A percentile compares a stretch with the other conserved stretches of the same genome.
phyloP scores from a whole-genome alignment of 768 basidiomycete species.

The Fibroporia radiculosa region DNA sequence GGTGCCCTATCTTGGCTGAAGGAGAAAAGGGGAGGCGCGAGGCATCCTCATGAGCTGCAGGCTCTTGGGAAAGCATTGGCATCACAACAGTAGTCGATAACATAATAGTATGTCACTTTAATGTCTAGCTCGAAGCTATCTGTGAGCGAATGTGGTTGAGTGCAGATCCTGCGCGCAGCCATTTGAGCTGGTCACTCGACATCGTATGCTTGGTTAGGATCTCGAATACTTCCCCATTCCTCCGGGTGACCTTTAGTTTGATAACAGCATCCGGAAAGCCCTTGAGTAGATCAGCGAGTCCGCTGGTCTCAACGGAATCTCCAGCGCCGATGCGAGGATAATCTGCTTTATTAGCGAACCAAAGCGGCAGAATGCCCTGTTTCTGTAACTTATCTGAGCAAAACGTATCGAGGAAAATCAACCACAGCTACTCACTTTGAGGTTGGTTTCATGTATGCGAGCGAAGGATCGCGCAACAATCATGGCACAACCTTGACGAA shows the following conservation, averaged over 20 bases:
- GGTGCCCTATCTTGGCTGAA: constrained; percentile 38
- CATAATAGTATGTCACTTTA: no score
- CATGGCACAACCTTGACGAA: constrained; percentile 63
- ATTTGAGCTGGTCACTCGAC: constrained; percentile 83
- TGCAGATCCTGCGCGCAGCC: constrained; percentile 85
- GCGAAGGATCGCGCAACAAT: constrained; percentile 93
- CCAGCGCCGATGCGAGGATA: constrained; percentile 79
- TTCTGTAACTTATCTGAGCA: constrained; percentile 44
- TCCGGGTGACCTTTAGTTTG: constrained; percentile 56
- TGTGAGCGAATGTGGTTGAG: constrained; percentile 79
- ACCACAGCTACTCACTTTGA: constrained; percentile 52
- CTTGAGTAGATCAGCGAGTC: constrained; percentile 60
- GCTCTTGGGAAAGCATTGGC: constrained; percentile 13
- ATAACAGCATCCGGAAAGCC: constrained; percentile 35
- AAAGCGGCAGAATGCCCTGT: constrained; percentile 96
- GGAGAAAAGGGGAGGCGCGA: constrained; percentile 3
- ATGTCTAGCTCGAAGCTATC: no score
- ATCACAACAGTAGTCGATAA: constrained; percentile 1
- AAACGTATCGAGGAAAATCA: background rate
- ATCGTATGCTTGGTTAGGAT: constrained; percentile 82
- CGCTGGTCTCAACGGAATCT: constrained; percentile 76
- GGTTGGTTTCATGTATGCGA: constrained; percentile 95
- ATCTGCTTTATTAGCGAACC: constrained; percentile 82
- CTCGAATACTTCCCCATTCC: constrained; percentile 53
- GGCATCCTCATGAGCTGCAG: constrained; percentile 7